These are phyloP conservation scores for Lipomyces spencermartinsiae DNA, from an alignment of 805 yeast genomes.

Conservation along the genomic window DNA sequence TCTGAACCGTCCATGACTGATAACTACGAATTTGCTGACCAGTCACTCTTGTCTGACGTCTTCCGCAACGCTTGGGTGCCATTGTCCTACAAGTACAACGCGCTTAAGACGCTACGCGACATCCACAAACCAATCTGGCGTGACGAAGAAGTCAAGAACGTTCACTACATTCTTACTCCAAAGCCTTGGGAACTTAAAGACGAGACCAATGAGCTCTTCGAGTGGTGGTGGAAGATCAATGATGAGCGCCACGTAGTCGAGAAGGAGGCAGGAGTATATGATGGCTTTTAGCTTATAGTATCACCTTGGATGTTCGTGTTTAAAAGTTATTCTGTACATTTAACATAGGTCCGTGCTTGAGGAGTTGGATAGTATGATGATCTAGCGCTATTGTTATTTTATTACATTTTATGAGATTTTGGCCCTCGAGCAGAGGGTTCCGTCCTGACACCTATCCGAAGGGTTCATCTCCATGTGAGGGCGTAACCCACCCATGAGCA, in stretches of 20 bases:
- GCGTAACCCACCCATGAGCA: too few species aligned
- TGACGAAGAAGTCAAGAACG: slow-evolving; percentile 57
- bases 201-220: slow-evolving; percentile 49
- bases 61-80: slow-evolving; percentile 59
- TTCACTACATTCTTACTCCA: slow-evolving; percentile 64
- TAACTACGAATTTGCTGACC: slow-evolving; percentile 64
- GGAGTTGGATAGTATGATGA: too few species aligned
- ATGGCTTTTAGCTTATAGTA: slow-evolving; percentile 34
- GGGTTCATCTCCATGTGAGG: too few species aligned
- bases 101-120: slow-evolving; percentile 57
- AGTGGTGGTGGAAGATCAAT: slow-evolving; percentile 58
- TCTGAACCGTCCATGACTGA: slow-evolving; percentile 49
- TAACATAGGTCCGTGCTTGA: neutral
- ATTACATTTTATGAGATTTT: too few species aligned
- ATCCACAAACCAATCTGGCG: slow-evolving; percentile 58
- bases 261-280: slow-evolving; percentile 28
- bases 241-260: slow-evolving; percentile 47
- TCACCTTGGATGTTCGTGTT: neutral
- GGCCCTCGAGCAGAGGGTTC: too few species aligned
- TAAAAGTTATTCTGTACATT: neutral
- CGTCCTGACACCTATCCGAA: too few species aligned
- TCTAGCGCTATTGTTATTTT: too few species aligned
- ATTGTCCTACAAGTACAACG: slow-evolving; percentile 60
- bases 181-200: slow-evolving; percentile 63
- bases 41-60: slow-evolving; percentile 61